phyloP scores from a whole-genome alignment of 345 rosid genomes.

The Eucalyptus microcorys region DNA sequence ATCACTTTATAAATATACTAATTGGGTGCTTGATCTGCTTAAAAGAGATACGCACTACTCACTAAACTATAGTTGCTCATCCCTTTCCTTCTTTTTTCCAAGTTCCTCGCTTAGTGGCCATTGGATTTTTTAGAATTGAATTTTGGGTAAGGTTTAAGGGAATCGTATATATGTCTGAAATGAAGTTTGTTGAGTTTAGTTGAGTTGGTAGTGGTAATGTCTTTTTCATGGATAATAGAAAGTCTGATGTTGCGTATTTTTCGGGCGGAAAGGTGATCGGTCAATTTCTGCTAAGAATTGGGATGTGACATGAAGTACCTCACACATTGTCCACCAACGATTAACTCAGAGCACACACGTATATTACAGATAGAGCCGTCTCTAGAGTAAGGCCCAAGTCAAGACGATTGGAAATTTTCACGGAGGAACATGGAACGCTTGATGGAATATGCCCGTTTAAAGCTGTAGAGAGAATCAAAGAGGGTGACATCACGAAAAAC shows the following conservation, averaged over 20 bases:
- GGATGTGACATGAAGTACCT: background rate
- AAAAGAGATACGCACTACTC: background rate
- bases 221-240: background rate
- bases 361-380: background rate
- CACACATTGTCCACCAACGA: background rate
- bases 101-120: accelerated
- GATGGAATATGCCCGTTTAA: background rate
- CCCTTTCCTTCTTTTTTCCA: background rate
- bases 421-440: background rate
- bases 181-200: no score
- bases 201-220: no score
- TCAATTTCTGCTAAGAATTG: background rate
- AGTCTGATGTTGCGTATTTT: background rate
- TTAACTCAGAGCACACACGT: background rate
- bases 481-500: background rate
- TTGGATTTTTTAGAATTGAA: no score
- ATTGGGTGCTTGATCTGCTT: accelerated
- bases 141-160: background rate
- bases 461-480: background rate
- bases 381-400: background rate
- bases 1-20: no score
- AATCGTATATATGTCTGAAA: no score
- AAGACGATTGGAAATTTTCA: background rate
- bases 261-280: background rate
- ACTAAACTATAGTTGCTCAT: background rate